Evolutionary conservation across 352 stramenopile genomes (phyloP).

Genomic region (Halophytophthora batemanensis): DNA sequence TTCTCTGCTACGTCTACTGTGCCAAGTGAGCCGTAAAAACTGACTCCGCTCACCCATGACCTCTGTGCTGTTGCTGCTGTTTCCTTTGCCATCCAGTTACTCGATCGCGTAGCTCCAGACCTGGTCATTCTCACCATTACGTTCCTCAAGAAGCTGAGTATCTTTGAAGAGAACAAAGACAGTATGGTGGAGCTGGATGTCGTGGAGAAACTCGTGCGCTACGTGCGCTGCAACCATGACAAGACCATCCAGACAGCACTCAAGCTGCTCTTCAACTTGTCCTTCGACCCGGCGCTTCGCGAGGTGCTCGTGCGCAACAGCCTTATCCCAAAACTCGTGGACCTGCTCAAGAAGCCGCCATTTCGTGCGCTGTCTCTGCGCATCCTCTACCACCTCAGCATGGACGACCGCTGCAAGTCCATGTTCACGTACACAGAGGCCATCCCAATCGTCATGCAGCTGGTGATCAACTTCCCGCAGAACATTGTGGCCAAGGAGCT

Average conservation of each 20-base stretch:
- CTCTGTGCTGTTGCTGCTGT: conserved; percentile 12
- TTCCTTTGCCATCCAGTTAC: conserved; percentile 36
- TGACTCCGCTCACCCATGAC: not conserved
- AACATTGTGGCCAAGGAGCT: conserved; percentile 92
- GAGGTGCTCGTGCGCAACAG: conserved; percentile 87
- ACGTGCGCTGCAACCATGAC: conserved; percentile 81
- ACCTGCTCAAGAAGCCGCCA: conserved; percentile 90
- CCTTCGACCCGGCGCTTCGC: conserved; percentile 86
- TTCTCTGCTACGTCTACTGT: not conserved
- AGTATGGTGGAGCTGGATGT: conserved; percentile 82
- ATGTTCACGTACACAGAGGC: conserved; percentile 95
- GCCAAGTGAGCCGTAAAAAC: not conserved
- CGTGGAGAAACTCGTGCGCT: conserved; percentile 75
- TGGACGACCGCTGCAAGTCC: conserved; percentile 92
- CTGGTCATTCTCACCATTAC: conserved; percentile 88
- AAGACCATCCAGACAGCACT: conserved; percentile 83
- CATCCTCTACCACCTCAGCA: conserved; percentile 95
- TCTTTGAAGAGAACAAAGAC: conserved; percentile 96
- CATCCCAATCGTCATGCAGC: conserved; percentile 93
- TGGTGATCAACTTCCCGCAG: conserved; percentile 93
- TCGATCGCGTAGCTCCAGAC: conserved; percentile 86
- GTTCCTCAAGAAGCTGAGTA: conserved; percentile 93
- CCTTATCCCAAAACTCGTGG: conserved; percentile 91
- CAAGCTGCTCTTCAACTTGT: conserved; percentile 94
- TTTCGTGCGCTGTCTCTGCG: conserved; percentile 86